Evolutionary conservation across 176 grass and related monocot genomes (phyloP), one percentile per base, ranked within the genome.

Genomic region (Alloteropsis semialata): DNA sequence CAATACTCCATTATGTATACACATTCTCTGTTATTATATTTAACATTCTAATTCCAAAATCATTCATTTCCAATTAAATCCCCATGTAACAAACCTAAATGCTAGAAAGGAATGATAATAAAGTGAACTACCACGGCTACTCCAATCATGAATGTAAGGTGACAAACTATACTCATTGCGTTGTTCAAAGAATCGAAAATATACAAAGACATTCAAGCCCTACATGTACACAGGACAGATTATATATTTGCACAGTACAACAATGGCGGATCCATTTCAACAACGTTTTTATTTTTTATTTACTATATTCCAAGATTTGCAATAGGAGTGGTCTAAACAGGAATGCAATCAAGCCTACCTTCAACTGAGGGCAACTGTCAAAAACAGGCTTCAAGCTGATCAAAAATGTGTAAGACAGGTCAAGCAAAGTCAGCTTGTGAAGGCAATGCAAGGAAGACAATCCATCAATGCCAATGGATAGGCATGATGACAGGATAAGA

Each of bases 351-450:
- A 89, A 79, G 18, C 75, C 18, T 49, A 98, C 96, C 90, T 85
- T 91, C 71, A 99, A 86, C 80, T 92, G 89, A 24, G 83, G 90
- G 65, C 96, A 99, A 81, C 81, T 90, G 74, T 93, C 80, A 59
- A 99, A 93, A 83, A 99, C 87, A 56, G 96, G 96, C 80, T 92
- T 92, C 79, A 99, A 88, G 81, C 87, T 96, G 15, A 79, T 68
- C 87, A 99, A 77, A 88, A 99, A 99, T n/a, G 96, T 99, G 69
- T 99, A 99, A 64, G 96, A 99, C 21, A 99, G 85, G 85, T 99
- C 96, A 68, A 99, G 93, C 50, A 96, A 89, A 27, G 89, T 85
- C 79, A 99, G 63, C 53, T 81, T 84, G 71, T 72, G 89, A 74
- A 99, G 96, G 66, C 85, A 88, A 76, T 65, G 87, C 82, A 99